Evolutionary conservation across 1,284 basidiomycete species (phyloP).

Genomic region (Trichosporon sp.): DNA sequence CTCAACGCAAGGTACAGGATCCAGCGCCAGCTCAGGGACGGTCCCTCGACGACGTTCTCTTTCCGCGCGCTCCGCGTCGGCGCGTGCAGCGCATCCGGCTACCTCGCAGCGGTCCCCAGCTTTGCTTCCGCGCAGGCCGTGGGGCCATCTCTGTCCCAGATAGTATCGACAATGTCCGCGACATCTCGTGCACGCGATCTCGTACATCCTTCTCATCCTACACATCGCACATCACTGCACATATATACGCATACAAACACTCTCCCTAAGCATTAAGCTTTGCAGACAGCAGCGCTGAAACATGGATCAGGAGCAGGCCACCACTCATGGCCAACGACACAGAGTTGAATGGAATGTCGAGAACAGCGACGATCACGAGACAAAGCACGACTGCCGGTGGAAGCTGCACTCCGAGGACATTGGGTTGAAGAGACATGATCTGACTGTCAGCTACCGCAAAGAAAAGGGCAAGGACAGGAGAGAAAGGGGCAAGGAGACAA

Average conservation of each 20-base stretch:
- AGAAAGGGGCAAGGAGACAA: background rate
- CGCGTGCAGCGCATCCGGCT: no score
- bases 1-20: no score
- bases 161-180: no score
- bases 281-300: background rate
- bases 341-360: constrained; percentile 8
- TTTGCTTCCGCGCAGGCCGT: no score
- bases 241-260: background rate
- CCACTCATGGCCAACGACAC: background rate
- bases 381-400: constrained; percentile 6
- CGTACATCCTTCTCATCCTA: background rate
- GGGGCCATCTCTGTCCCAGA: no score
- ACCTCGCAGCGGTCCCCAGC: no score
- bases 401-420: constrained; percentile 9
- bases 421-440: constrained; percentile 25
- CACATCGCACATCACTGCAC: background rate
- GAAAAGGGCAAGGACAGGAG: no score
- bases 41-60: no score
- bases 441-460: background rate
- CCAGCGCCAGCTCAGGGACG: no score
- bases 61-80: no score
- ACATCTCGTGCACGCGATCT: no score
- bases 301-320: background rate
- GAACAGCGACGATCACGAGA: constrained; percentile 14
- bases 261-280: background rate